phyloP scores from a whole-genome alignment of 1,139 yeast genomes.

The Kodamaea plutei region DNA sequence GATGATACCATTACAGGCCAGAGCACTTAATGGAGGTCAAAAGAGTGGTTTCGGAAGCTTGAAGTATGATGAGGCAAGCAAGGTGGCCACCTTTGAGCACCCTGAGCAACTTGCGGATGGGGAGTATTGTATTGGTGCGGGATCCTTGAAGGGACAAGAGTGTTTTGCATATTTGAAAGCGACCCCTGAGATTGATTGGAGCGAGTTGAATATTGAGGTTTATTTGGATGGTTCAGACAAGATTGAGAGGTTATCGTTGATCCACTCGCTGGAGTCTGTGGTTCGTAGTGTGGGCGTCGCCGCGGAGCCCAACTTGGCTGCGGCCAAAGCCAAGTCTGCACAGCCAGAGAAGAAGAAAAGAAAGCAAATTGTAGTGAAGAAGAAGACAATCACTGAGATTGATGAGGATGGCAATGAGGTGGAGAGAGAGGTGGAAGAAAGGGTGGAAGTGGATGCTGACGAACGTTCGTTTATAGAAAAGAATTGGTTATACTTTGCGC shows the following conservation, averaged over 20 bases:
- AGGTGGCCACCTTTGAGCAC: conserved; percentile 3
- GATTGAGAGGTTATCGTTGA: conserved; percentile 8
- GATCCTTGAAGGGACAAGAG: conserved; percentile 23
- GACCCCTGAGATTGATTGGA: conserved; percentile 4
- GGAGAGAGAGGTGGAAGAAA: conserved; percentile 23
- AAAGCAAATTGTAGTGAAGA: conserved; percentile 13
- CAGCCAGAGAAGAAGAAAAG: conserved; percentile 6
- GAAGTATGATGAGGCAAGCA: conserved; percentile 9
- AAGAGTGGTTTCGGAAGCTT: conserved; percentile 15
- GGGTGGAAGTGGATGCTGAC: conserved; percentile 23
- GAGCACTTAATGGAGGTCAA: conserved; percentile 10
- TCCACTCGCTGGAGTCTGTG: background rate
- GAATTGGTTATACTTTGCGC: conserved; percentile 50
- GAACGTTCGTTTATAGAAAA: conserved; percentile 49
- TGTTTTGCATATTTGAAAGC: conserved; percentile 27
- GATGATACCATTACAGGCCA: conserved; percentile 7
- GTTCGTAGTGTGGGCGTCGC: conserved; percentile 2
- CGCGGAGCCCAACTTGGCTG: conserved; percentile 25
- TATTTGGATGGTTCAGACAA: conserved; percentile 14
- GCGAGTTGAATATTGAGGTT: conserved; percentile 8
- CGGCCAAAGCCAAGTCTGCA: conserved; percentile 15
- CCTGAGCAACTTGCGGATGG: conserved; percentile 7
- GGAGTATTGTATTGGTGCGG: conserved; percentile 31
- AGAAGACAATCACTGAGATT: conserved; percentile 10
- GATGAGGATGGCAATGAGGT: conserved; percentile 26